Evolutionary conservation across 2,329 filamentous ascomycete species (phyloP).

Genomic region (Fusarium burgessii): DNA sequence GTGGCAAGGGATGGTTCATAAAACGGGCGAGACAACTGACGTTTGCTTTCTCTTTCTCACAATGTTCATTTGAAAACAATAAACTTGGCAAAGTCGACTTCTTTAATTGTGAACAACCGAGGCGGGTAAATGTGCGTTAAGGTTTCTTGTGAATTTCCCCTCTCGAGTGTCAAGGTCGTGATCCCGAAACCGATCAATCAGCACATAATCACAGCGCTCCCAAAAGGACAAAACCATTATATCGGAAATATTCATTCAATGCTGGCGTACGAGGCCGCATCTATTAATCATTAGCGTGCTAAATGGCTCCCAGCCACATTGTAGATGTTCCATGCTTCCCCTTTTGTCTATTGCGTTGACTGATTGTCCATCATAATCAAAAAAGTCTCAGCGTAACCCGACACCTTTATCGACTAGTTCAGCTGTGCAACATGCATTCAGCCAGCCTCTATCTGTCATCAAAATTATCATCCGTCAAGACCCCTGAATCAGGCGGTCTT

Average conservation of each 20-base stretch:
- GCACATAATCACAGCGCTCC: not conserved
- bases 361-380: conserved; percentile 1
- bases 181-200: not conserved
- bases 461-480: not conserved
- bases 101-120: not conserved
- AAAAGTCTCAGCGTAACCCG: conserved; percentile 13
- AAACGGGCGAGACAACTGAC: conserved; percentile 8
- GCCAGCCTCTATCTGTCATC: not conserved
- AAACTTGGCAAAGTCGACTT: not conserved
- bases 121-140: not conserved
- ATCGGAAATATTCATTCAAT: conserved; percentile 19
- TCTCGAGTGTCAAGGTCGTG: not conserved
- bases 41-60: not conserved
- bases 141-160: not conserved
- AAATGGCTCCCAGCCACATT: conserved; percentile 23
- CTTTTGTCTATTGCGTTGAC: conserved; percentile 16
- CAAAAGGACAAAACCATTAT: not conserved
- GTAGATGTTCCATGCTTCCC: conserved; percentile 22
- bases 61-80: not conserved
- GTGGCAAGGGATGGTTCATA: conserved; percentile 19
- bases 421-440: not conserved
- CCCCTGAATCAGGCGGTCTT: conserved; percentile 42
- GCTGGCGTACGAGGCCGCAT: conserved; percentile 27
- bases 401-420: not conserved
- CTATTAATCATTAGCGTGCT: conserved; percentile 47